Base-by-base conservation (phyloP, 2,329 filamentous ascomycete species). In the Neofusicoccum sp. region DNA sequence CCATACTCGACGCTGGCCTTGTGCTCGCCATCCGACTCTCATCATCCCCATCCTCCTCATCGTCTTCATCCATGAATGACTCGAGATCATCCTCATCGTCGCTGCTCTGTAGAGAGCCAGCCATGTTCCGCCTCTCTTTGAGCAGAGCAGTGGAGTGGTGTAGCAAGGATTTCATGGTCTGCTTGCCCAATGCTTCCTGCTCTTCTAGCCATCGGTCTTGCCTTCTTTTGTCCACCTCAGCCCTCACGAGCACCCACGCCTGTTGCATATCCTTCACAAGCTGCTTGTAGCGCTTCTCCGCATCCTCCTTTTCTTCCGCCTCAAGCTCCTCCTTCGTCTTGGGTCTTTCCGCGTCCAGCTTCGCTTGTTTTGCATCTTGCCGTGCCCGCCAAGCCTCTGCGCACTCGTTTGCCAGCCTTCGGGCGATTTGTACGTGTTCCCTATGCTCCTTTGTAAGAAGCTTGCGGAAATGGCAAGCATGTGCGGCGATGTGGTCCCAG, bases 401-500 rank as follows among this genome's bases (percentile, higher is more conserved):
- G 69, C 91, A 92, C 48, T 91, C 89, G 70, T 91, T 87, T 1
- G 94, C 94, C 60, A 96, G 77, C 60, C 87, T 86, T 75, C 93
- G 96, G 1, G 94, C 94, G 2, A 84, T 82, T n/a, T 85, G 82
- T 39, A 87, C 87, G 76, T 98, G 94, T 11, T 88, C 84, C 66
- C 86, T 86, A 68, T 93, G 90, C 74, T 99, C 95, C 63, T 87
- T 85, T 2, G 89, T 78, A 79, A 98, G 86, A 39, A 98, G 82
- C 70, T 88, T 90, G 52, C 91, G 87, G 69, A 98, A 94, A 69
- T 93, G 89, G 11, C 89, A 73, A 64, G 90, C 89, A 65, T 96
- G 93, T 50, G 89, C 88, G 49, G 90, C 82, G 60, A 98, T 83
- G 73, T 98, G 91, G 71, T 98, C 93, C 71, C 87, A 85, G 68